Evolutionary conservation across 2,329 filamentous ascomycete genomes (phyloP).

Genomic region (Claviceps sp.): DNA sequence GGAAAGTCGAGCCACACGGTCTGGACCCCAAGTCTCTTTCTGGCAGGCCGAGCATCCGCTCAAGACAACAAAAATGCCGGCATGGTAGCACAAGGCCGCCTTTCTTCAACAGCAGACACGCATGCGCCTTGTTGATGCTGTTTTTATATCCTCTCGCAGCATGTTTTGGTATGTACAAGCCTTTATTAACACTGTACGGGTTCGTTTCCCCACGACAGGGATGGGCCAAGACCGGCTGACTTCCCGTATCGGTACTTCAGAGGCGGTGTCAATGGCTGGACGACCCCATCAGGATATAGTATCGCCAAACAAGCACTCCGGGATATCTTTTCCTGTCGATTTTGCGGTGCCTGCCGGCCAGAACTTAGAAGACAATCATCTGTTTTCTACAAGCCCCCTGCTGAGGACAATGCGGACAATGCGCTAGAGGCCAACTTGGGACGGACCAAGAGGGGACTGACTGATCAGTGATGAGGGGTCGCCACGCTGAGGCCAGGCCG

Average conservation of each 20-base stretch:
- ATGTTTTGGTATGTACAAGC: no score
- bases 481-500: neutral
- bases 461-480: neutral
- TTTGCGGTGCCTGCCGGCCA: neutral
- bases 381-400: neutral
- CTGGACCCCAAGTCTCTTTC: no score
- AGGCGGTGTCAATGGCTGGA: neutral
- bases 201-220: neutral
- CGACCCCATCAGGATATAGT: neutral
- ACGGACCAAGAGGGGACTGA: neutral
- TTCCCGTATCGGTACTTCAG: neutral
- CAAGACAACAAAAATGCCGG: no score
- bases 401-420: neutral
- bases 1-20: no score
- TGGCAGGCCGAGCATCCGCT: no score
- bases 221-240: neutral
- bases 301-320: neutral
- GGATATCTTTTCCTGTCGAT: neutral
- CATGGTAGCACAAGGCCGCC: no score
- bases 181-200: no score
- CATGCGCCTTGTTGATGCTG: no score
- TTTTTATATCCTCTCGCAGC: no score
- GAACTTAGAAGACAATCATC: neutral
- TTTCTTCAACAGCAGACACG: no score
- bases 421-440: neutral